phyloP scores from a whole-genome alignment of 257 asterid species.

The Ilex aquifolium region DNA sequence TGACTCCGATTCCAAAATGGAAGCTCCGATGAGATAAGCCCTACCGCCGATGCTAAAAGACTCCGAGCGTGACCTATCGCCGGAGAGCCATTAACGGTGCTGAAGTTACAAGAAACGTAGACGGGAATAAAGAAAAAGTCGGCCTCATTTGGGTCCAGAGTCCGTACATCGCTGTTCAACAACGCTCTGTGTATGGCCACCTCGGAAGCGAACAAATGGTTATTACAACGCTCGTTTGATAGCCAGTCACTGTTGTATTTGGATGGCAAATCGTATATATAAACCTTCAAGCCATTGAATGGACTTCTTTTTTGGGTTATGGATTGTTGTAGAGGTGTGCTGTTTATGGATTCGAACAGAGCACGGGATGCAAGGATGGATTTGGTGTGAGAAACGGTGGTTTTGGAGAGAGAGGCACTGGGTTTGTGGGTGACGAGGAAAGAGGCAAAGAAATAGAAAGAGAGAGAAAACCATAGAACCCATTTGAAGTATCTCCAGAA shows the following conservation, averaged over 20 bases:
- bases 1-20: conserved; percentile 85
- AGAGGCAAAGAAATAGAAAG: conserved; percentile 50
- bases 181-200: conserved; percentile 74
- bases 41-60: conserved; percentile 49
- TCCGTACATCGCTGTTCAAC: conserved; percentile 37
- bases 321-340: conserved; percentile 12
- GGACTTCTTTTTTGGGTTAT: conserved; percentile 8
- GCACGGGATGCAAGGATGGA: conserved; percentile 44
- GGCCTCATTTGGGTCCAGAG: conserved; percentile 60
- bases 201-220: conserved; percentile 84
- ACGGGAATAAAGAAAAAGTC: conserved; percentile 91
- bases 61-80: conserved; percentile 85
- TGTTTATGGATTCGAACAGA: conserved; percentile 39
- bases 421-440: conserved; percentile 46
- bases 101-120: conserved; percentile 86
- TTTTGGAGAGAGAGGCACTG: conserved; percentile 27
- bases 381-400: conserved; percentile 36
- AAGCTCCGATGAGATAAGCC: conserved; percentile 36
- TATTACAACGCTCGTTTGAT: conserved; percentile 50
- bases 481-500: conserved; percentile 58
- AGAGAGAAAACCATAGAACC: conserved; percentile 60
- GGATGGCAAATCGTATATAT: conserved; percentile 64
- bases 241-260: conserved; percentile 68
- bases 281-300: conserved; percentile 49
- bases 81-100: conserved; percentile 84